Conservation (phyloP, 331 rosid genomes). For the Erythrophleum ivorense region DNA sequence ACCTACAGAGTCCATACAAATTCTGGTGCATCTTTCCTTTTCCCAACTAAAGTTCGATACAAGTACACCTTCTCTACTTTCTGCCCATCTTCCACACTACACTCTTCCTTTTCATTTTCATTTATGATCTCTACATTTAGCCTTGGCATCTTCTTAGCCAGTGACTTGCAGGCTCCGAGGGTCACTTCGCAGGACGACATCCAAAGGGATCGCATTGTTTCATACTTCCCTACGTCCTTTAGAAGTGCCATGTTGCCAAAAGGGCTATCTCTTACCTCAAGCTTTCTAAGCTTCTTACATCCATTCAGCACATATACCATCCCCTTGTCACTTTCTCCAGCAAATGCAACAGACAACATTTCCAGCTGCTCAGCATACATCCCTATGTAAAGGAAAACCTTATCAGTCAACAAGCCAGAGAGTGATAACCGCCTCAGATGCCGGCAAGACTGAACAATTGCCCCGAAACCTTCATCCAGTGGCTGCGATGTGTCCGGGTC, state of each 20-base stretch:
- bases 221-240: constrained; percentile 92
- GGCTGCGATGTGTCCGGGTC: background rate
- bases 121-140: constrained; percentile 87
- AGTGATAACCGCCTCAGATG: constrained; percentile 70
- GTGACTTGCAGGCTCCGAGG: constrained; percentile 73
- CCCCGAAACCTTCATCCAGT: constrained; percentile 3
- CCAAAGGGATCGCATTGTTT: constrained; percentile 99
- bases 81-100: constrained; percentile 51
- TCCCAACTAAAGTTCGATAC: constrained; percentile 81
- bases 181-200: constrained; percentile 94
- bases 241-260: constrained; percentile 84
- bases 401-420: constrained; percentile 69
- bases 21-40: constrained; percentile 80
- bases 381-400: constrained; percentile 88
- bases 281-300: constrained; percentile 92
- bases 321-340: constrained; percentile 85
- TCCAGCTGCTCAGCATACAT: constrained; percentile 91
- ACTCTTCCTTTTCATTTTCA: constrained; percentile 58
- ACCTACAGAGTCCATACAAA: constrained; percentile 84
- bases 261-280: constrained; percentile 87
- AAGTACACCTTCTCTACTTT: constrained; percentile 86
- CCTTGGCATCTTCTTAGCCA: constrained; percentile 80
- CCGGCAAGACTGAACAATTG: constrained; percentile 3
- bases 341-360: constrained; percentile 91
- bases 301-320: constrained; percentile 91